Conservation (phyloP, 2,329 filamentous ascomycete species). For the Tolypocladium ophioglossoides region DNA sequence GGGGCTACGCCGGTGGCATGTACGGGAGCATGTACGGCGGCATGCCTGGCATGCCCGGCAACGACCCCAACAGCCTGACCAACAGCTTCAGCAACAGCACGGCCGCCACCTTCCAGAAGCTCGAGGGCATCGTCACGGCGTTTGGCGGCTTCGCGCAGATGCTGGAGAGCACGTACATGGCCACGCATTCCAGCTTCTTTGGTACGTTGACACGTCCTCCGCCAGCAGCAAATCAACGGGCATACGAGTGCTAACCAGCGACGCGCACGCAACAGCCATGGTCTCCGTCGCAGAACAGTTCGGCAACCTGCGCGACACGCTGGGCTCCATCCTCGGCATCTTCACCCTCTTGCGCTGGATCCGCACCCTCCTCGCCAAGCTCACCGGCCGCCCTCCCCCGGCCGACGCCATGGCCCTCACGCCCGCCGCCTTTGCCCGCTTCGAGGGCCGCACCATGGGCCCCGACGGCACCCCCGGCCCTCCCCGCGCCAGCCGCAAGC, state of each 20-base stretch:
- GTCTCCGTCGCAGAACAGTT: slow-evolving; percentile 97
- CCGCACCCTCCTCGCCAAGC: slow-evolving; percentile 78
- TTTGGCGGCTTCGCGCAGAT: slow-evolving; percentile 98
- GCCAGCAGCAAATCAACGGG: background rate
- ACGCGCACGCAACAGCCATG: slow-evolving; percentile 68
- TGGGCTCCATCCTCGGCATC: slow-evolving; percentile 88
- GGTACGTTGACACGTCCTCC: slow-evolving; percentile 43
- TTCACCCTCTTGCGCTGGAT: slow-evolving; percentile 96
- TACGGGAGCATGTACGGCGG: slow-evolving; percentile 32
- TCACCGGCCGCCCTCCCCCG: slow-evolving; percentile 84
- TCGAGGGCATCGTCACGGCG: slow-evolving; percentile 90
- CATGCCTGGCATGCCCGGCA: slow-evolving; percentile 41
- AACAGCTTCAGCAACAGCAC: slow-evolving; percentile 92
- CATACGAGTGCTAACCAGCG: slow-evolving; percentile 2
- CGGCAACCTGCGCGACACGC: slow-evolving; percentile 80
- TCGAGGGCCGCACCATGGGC: slow-evolving; percentile 57
- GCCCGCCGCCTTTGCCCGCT: slow-evolving; percentile 80
- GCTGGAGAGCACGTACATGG: slow-evolving; percentile 99
- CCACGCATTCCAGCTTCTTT: slow-evolving; percentile 96
- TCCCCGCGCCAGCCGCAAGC: slow-evolving; percentile 79
- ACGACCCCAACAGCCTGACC: slow-evolving; percentile 90
- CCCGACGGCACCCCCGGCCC: slow-evolving; percentile 54
- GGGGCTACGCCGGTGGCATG: slow-evolving; percentile 32
- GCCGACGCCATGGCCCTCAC: slow-evolving; percentile 81
- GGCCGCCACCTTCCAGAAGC: slow-evolving; percentile 93